Conservation (phyloP, 2,329 filamentous ascomycete species). For the Aspergillus neoniger region DNA sequence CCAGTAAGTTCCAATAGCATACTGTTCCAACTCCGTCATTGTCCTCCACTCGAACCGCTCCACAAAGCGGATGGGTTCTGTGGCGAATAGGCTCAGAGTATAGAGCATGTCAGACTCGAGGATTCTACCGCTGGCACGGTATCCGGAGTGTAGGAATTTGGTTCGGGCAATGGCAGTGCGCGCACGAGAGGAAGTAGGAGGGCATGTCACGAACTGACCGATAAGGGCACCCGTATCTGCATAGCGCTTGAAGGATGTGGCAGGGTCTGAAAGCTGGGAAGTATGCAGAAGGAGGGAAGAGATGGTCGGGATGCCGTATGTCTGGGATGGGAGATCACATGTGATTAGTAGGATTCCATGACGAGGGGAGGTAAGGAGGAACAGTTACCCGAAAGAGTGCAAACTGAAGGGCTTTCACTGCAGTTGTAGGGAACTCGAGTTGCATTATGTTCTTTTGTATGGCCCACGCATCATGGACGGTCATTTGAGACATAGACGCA, state of each 20-base stretch:
- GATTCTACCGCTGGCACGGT: slow-evolving; percentile 61
- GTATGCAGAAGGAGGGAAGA: slow-evolving; percentile 53
- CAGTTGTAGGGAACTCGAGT: slow-evolving; percentile 58
- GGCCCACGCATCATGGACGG: slow-evolving; percentile 52
- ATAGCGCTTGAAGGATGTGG: slow-evolving; percentile 54
- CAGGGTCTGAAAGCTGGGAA: slow-evolving; percentile 48
- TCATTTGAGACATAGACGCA: slow-evolving; percentile 52
- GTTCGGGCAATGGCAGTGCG: slow-evolving; percentile 61
- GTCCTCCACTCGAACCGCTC: slow-evolving; percentile 68
- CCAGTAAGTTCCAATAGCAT: slow-evolving; percentile 69
- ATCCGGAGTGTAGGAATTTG: slow-evolving; percentile 63
- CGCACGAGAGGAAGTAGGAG: slow-evolving; percentile 47
- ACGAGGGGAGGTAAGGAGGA: not conserved
- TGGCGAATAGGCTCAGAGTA: slow-evolving; percentile 64
- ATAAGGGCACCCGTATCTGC: slow-evolving; percentile 55
- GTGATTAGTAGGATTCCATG: not conserved
- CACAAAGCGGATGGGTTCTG: slow-evolving; percentile 66
- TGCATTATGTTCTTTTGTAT: slow-evolving; percentile 51
- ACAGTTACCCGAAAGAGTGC: slow-evolving; percentile 56
- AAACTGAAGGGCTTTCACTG: slow-evolving; percentile 56
- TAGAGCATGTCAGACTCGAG: slow-evolving; percentile 65
- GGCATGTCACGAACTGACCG: slow-evolving; percentile 49
- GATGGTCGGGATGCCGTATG: slow-evolving; percentile 59
- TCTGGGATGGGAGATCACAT: slow-evolving; percentile 32
- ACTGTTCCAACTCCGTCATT: slow-evolving; percentile 66